phyloP scores from a whole-genome alignment of 306 rosid species.

The Morella rubra region DNA sequence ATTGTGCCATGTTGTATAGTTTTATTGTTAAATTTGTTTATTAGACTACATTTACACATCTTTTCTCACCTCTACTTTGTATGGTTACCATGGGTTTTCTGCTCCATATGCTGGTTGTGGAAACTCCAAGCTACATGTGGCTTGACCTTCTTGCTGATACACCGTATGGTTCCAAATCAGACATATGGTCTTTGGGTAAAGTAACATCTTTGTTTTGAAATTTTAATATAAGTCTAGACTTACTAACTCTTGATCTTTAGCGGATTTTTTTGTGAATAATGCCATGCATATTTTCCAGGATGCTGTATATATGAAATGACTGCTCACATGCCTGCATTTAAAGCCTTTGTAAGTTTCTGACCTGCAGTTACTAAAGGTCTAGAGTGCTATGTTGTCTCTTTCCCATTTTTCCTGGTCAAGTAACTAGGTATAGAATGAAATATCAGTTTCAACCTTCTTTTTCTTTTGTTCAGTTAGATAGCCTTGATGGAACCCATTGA shows the following conservation, averaged over 20 bases:
- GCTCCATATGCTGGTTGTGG: constrained; percentile 70
- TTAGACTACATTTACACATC: neutral
- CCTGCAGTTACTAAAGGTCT: neutral
- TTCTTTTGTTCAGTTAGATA: no score
- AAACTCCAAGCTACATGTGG: constrained; percentile 99
- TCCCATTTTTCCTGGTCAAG: neutral
- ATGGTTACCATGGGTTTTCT: constrained; percentile 14
- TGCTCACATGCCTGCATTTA: constrained; percentile 82
- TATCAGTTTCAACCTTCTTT: no score
- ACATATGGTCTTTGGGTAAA: constrained; percentile 97
- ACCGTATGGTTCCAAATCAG: constrained; percentile 97
- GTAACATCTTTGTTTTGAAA: neutral
- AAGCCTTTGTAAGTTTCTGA: constrained; percentile 84
- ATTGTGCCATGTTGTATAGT: neutral
- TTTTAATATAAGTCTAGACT: constrained; percentile 11
- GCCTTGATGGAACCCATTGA: no score
- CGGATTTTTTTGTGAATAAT: constrained; percentile 15
- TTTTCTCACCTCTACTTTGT: constrained; percentile 9
- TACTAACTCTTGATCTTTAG: constrained; percentile 17
- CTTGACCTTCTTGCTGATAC: constrained; percentile 99
- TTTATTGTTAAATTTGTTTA: no score
- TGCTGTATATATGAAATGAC: constrained; percentile 98
- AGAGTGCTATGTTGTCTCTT: neutral
- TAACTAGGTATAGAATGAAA: no score
- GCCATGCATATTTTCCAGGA: constrained; percentile 53